phyloP scores from a whole-genome alignment of 495 filamentous ascomycete genomes.

The Neurospora sp. region DNA sequence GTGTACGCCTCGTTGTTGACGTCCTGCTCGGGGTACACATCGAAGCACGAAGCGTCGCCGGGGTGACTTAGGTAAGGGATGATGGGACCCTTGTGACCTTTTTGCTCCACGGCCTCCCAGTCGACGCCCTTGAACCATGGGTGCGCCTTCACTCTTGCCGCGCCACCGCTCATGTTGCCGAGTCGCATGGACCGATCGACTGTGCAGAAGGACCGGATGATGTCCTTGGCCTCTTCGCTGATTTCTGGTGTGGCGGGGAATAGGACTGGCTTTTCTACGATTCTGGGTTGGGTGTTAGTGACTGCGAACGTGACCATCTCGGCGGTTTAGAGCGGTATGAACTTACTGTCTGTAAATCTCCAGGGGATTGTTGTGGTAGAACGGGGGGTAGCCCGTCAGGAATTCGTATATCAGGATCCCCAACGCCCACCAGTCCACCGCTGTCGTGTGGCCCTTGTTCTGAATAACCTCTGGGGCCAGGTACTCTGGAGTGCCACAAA shows the following conservation, averaged over 20 bases:
- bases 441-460: conserved; percentile 86
- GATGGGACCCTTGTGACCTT: conserved; percentile 68
- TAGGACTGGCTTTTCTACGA: conserved; percentile 61
- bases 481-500: conserved; percentile 95
- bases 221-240: conserved; percentile 65
- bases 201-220: conserved; percentile 79
- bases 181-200: conserved; percentile 80
- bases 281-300: conserved; percentile 34
- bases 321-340: conserved; percentile 1
- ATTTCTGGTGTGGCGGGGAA: conserved; percentile 56
- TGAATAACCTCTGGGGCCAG: conserved; percentile 94
- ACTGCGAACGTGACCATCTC: not conserved
- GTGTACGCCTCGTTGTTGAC: conserved; percentile 52
- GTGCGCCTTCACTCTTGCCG: conserved; percentile 71
- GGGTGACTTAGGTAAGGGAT: conserved; percentile 70
- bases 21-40: conserved; percentile 63
- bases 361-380: conserved; percentile 93
- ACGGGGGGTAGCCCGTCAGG: conserved; percentile 88
- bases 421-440: conserved; percentile 99
- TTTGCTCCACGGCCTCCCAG: conserved; percentile 75
- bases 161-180: conserved; percentile 78
- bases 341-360: conserved; percentile 85
- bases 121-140: conserved; percentile 76
- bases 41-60: conserved; percentile 84
- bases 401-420: conserved; percentile 96